Evolutionary conservation across 257 asterid genomes (phyloP), one percentile per base, ranked within the genome.

Genomic region (Ilex aquifolium): DNA sequence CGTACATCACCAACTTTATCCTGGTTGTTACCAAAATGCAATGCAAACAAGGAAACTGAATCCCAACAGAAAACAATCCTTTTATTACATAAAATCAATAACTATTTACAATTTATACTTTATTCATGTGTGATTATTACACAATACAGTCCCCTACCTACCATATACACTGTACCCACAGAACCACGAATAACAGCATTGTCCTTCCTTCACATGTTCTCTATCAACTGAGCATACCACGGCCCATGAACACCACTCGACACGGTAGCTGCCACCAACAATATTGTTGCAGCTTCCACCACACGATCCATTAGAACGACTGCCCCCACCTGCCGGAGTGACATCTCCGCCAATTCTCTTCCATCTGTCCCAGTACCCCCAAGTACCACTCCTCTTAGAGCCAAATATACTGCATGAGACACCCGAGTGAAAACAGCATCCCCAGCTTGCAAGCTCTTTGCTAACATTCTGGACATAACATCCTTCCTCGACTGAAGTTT

Each of bases 281-380:
- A 32, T 56, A 67, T 74, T 0, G 91, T 59, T 5, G 87, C 90
- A 44, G 84, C 83, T 51, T 70, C 76, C 57, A 81, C 77, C 69
- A 88, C 72, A 40, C 85, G 83, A 12, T 81, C 85, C 1, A 76
- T 56, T 1, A 91, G 83, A 30, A 73, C 48, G 9, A 74, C 54
- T 0, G 90, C 95, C 32, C 98, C 98, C 14, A 88, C 94, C 70
- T 82, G 94, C 79, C 86, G 88, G 31, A 88, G 61, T 0, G 90
- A 90, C 48, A 49, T 69, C 68, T 85, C 95, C 1, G 85, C 88
- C 69, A 88, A 40, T 67, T 75, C 82, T 65, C 82, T 83, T 56
- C 93, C 95, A 3, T 6, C 62, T 53, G 61, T 60, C 21, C 86
- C 84, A 5, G 77, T 61, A 32, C 95, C 95, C 17, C 91, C 90